Conservation (phyloP, 768 basidiomycete species). For the Tephrocybe sp. region DNA sequence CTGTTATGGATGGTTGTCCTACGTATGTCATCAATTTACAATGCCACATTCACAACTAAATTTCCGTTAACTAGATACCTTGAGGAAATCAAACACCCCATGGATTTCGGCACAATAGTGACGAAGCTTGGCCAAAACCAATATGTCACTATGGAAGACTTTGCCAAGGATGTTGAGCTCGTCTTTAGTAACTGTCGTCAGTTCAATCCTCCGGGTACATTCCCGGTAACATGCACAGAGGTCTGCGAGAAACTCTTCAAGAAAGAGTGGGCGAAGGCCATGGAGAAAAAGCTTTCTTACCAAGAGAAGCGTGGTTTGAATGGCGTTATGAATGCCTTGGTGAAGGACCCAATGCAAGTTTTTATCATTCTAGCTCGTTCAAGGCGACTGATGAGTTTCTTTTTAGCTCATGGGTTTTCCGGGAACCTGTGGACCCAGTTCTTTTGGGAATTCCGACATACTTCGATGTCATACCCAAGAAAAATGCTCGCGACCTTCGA, state of each 20-base stretch:
- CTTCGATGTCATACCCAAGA: conserved; percentile 78
- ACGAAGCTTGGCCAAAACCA: conserved; percentile 61
- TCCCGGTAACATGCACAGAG: conserved; percentile 69
- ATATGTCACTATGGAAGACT: conserved; percentile 81
- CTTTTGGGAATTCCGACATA: conserved; percentile 83
- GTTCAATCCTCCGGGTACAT: conserved; percentile 86
- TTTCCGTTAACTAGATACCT: conserved; percentile 61
- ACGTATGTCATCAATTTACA: conserved; percentile 55
- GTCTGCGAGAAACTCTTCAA: conserved; percentile 72
- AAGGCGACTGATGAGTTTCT: neutral
- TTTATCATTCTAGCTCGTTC: neutral
- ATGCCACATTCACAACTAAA: neutral
- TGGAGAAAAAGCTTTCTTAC: conserved; percentile 70
- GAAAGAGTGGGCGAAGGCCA: conserved; percentile 82
- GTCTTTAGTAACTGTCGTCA: conserved; percentile 87
- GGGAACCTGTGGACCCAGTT: conserved; percentile 87
- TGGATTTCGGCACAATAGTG: conserved; percentile 88
- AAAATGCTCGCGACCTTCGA: conserved; percentile 82
- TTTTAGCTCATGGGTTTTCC: conserved; percentile 70
- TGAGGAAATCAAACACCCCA: conserved; percentile 87
- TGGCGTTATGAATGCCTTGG: conserved; percentile 63
- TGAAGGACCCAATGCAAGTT: conserved; percentile 60
- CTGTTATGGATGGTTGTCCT: conserved; percentile 80
- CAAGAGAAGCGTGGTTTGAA: conserved; percentile 79
- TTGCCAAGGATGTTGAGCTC: conserved; percentile 76